phyloP scores from a whole-genome alignment of 768 basidiomycete genomes.

The Plicaturopsis crispa region DNA sequence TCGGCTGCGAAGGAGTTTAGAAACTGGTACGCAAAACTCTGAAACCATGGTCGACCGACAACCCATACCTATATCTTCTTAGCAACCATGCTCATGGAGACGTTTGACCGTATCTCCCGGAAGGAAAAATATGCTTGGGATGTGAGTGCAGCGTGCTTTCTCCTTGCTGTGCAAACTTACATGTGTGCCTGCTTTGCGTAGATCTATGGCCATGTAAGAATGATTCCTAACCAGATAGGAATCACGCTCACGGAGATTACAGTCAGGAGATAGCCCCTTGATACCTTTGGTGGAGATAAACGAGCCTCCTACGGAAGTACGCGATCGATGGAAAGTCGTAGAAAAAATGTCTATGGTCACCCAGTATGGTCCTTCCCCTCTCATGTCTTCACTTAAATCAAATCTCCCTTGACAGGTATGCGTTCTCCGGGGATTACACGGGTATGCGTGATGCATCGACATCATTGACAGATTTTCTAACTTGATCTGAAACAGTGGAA shows the following conservation, averaged over 20 bases:
- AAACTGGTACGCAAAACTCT: conserved; percentile 39
- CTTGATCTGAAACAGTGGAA: conserved; percentile 34
- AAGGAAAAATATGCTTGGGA: conserved; percentile 77
- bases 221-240: neutral
- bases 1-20: conserved; percentile 52
- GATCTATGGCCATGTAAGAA: conserved; percentile 60
- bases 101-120: conserved; percentile 50
- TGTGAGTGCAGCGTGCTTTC: too few species aligned
- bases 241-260: neutral
- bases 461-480: conserved; percentile 3
- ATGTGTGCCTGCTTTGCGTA: conserved; percentile 15
- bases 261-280: conserved; percentile 61
- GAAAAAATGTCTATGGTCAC: conserved; percentile 66
- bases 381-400: too few species aligned
- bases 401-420: too few species aligned
- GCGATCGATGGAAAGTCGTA: conserved; percentile 56
- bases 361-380: too few species aligned
- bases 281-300: conserved; percentile 43
- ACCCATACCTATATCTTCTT: neutral
- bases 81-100: conserved; percentile 75
- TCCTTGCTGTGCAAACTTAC: neutral
- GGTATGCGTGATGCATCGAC: conserved; percentile 23
- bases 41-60: neutral
- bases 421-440: conserved; percentile 62
- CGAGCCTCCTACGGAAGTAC: conserved; percentile 42